Evolutionary conservation across 2,329 filamentous ascomycete species (phyloP).

Genomic region (Fusarium sp.): DNA sequence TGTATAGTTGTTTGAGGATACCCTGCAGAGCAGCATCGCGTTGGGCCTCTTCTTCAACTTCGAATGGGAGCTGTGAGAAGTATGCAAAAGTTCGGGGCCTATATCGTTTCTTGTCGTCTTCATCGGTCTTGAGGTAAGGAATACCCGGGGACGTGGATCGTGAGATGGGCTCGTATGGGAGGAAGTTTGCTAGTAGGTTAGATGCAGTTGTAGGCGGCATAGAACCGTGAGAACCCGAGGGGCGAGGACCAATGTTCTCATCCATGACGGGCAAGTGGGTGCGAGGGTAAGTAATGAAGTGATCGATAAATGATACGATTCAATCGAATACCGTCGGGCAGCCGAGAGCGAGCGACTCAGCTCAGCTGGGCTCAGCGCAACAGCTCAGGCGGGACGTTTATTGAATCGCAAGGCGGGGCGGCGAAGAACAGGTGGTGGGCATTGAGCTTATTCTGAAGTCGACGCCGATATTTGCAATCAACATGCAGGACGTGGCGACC

Average conservation of each 20-base stretch:
- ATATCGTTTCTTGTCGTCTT: conserved; percentile 70
- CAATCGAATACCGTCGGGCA: conserved; percentile 23
- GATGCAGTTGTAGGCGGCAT: conserved; percentile 46
- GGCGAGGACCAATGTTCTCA: conserved; percentile 50
- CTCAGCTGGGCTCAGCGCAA: conserved; percentile 33
- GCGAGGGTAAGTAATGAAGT: not conserved
- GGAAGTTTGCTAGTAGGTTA: conserved; percentile 50
- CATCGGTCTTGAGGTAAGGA: conserved; percentile 60
- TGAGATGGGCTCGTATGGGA: conserved; percentile 75
- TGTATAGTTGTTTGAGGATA: conserved; percentile 93
- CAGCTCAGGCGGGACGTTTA: conserved; percentile 30
- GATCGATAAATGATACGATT: not conserved
- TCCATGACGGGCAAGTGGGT: conserved; percentile 46
- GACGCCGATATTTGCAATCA: conserved; percentile 2
- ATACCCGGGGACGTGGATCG: conserved; percentile 85
- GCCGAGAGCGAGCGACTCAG: conserved; percentile 23
- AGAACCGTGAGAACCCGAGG: conserved; percentile 43
- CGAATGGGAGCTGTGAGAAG: conserved; percentile 87
- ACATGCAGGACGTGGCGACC: not conserved
- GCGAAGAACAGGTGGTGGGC: conserved; percentile 23
- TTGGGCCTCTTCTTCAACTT: conserved; percentile 81
- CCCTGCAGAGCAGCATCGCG: conserved; percentile 82
- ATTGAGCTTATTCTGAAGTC: conserved; percentile 19
- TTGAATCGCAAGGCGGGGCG: conserved; percentile 27
- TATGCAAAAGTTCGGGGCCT: conserved; percentile 94